Conservation (phyloP, 2,329 filamentous ascomycete species). For the Colletotrichum trifolii region DNA sequence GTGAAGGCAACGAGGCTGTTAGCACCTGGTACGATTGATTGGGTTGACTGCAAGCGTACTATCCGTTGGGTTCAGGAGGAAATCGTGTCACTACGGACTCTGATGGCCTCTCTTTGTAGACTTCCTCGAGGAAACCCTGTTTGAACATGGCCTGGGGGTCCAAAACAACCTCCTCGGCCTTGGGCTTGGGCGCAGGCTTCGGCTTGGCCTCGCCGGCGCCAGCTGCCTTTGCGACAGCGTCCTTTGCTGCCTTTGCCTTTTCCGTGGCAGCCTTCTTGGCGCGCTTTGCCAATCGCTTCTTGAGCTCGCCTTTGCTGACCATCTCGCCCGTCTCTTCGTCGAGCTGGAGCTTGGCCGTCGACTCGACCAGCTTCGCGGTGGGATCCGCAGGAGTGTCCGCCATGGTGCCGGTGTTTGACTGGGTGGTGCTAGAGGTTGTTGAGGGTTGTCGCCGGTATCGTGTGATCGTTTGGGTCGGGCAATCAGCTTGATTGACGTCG, state of each 20-base stretch:
- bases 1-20: slow-evolving; percentile 31
- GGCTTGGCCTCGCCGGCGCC: slow-evolving; percentile 42
- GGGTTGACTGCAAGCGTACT: slow-evolving; percentile 67
- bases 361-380: slow-evolving; percentile 63
- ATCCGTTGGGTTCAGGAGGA: slow-evolving; percentile 91
- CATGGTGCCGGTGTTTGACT: slow-evolving; percentile 47
- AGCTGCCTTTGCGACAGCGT: slow-evolving; percentile 45
- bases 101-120: slow-evolving; percentile 75
- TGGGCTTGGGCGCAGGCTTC: slow-evolving; percentile 51
- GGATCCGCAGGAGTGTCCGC: slow-evolving; percentile 59
- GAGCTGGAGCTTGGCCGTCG: slow-evolving; percentile 67
- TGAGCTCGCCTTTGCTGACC: slow-evolving; percentile 72
- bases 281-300: slow-evolving; percentile 69
- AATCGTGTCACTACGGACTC: slow-evolving; percentile 77
- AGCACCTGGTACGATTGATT: background rate
- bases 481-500: slow-evolving; percentile 16
- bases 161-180: slow-evolving; percentile 56
- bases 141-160: slow-evolving; percentile 81
- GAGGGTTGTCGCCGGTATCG: background rate
- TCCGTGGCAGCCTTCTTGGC: slow-evolving; percentile 66
- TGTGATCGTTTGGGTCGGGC: background rate
- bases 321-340: slow-evolving; percentile 74
- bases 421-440: accelerated
- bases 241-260: slow-evolving; percentile 58
- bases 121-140: slow-evolving; percentile 78